Percentiles rank a stretch among this genome's conserved stretches.
phyloP scores from a whole-genome alignment of 2,329 filamentous ascomycete genomes.

The Rachicladosporium sp. region DNA sequence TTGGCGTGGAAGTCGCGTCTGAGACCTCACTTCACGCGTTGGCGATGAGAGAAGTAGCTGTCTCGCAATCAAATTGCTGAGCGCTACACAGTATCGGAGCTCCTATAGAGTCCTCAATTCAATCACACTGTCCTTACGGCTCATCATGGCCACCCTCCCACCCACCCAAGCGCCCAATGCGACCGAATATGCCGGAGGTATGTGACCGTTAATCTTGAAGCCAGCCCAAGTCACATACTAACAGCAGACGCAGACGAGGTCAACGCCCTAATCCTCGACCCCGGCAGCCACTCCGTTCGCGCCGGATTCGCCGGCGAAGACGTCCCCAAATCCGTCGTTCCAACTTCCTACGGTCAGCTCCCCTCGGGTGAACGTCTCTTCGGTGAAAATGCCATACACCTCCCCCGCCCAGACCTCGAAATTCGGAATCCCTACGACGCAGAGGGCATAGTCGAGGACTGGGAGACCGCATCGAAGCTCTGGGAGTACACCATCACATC shows the following conservation, averaged over 20 bases:
- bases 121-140: too few species aligned
- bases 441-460: constrained; percentile 88
- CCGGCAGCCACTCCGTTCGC: constrained; percentile 80
- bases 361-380: constrained; percentile 52
- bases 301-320: constrained; percentile 97
- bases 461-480: constrained; percentile 77
- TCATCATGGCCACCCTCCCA: constrained; percentile 8
- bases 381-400: constrained; percentile 79
- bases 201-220: background rate
- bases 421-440: constrained; percentile 84
- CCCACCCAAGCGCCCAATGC: constrained; percentile 25
- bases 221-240: too few species aligned
- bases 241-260: constrained; percentile 62
- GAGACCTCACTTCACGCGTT: too few species aligned
- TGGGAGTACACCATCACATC: constrained; percentile 92
- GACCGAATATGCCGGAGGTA: constrained; percentile 36
- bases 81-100: too few species aligned
- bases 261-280: constrained; percentile 89
- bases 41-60: too few species aligned
- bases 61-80: too few species aligned
- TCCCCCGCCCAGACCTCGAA: constrained; percentile 63
- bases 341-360: constrained; percentile 67
- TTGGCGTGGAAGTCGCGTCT: too few species aligned
- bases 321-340: constrained; percentile 83
- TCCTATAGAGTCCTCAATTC: too few species aligned